Base-by-base conservation (phyloP, 495 filamentous ascomycete genomes). In the Talaromyces thailandensis region DNA sequence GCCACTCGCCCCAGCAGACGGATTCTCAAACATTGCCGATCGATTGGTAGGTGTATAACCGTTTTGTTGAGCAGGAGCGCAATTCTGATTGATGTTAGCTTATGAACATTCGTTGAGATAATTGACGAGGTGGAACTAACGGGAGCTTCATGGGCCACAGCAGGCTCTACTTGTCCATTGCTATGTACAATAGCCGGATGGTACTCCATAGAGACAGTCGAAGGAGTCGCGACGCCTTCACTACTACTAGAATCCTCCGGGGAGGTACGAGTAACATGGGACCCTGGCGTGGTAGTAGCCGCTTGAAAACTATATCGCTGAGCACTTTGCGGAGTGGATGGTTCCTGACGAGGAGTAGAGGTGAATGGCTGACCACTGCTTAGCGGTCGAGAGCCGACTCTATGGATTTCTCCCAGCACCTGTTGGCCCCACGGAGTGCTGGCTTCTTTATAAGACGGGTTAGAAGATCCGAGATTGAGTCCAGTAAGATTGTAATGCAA, bases 171-270 rank as follows among this genome's bases (percentile, higher is more conserved):
- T 58, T 78, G 82, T 60, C 84, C 86, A 65, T 85, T 85, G 68
- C 82, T 82, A 63, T 86, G 82, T 40, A 87, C 77, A 66, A 88
- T 88, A 16, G 85, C 82, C 1, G 85, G 85, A 61, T 88, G 80
- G 65, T 82, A 86, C 61, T 88, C 86, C 32, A 80, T 71, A 40
- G 80, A 80, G 24, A 84, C 78, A n/a, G 80, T 83, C 1, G 82
- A 85, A 1, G 86, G 86, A 18, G 86, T 88, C 6, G 85, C 81
- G 0, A 88, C 84, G 28, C 86, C 84, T 63, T 90, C 87, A 66
- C 85, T 88, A 67, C 86, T 86, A 64, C 85, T 88, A 1, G 87
- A 90, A 71, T 88, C 87, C 64, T 87, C 88, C 0, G 88, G 88
- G 16, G 87, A 88, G 3, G 81, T 85, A 37, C 86, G 81, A 21